Base-by-base conservation (phyloP, 225 moss, liverwort and hornwort species). In the Ulota crispa region DNA sequence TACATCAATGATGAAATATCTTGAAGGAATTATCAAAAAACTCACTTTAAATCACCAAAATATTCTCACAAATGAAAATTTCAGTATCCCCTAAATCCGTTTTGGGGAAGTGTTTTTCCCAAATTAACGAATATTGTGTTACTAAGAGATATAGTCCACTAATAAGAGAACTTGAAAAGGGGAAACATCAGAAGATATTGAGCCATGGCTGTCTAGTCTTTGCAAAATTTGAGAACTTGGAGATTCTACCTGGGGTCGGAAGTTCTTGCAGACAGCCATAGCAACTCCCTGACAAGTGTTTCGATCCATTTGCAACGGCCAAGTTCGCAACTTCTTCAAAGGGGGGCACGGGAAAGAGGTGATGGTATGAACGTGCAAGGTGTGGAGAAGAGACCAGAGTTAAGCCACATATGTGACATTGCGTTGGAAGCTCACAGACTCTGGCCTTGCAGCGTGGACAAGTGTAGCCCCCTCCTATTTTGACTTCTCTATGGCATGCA, bases 351-450 rank as follows among this genome's bases (percentile, higher is more conserved):
- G 99, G 96, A 69, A 99, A 99, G 21, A 99, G 94, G 71, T 99
- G 99, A 82, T 99, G 99, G 64, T 99, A 99, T 42, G 99, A 99
- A 27, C 99, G 91, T 23, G 99, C 99, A 69, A 99, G 85, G 82
- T 99, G 99, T 4, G 99, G 99, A 69, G 99, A 96, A 37, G 99
- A 99, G 30, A 99, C 96, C 20, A 99, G 82, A 57, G 96, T 99
- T 79, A 99, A 80, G 68, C 99, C 96, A 81, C 99, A 99, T 41
- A 96, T 93, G 82, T 93, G 88, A 81, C 99, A 99, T 80, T 99
- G 94, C 19, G 99, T 96, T 53, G 99, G 99, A 34, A 99, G 96
- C 55, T 99, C 99, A 79, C 99, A 99, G 23, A 99, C 91, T 75
- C 99, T 88, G 57, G 93, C 96, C 80, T 93, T 96, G 85, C 99